Base-by-base conservation (phyloP, 129 eudicot genomes). In the Tagetes patula region DNA sequence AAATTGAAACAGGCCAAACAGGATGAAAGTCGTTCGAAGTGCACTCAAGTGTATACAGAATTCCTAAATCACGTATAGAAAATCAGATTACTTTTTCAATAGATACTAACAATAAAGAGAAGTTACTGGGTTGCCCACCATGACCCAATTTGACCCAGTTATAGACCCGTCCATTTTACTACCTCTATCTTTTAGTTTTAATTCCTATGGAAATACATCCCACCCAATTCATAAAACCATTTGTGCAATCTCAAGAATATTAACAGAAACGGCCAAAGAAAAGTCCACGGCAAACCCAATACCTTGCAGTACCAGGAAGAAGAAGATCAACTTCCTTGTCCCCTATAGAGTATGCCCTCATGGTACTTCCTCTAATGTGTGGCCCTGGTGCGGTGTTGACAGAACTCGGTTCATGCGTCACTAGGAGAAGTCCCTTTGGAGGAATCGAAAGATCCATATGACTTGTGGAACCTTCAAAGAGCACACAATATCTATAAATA, bases 301-400 rank as follows among this genome's bases (percentile, higher is more conserved):
- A 95, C 99, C 99, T 95, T 90, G 81, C 97, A 55, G 99, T 88
- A 34, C 96, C 99, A 77, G 97, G 99, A 67, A 95, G 89, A 67
- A 95, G 89, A 46, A 95, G 91, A 85, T 95, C 99, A 43, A 86
- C 99, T 82, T 95, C 97, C 52, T 81, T 80, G 50, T 88, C 90
- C 56, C 99, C 99, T 39, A 87, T 84, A 42, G 97, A 88, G 68
- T 62, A 84, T 14, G 99, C 99, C 72, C 84, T 88, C 81, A 95
- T 72, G 14, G 96, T 80, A 62, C 55, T 83, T 71, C 99, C 99
- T 83, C 99, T 81, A 20, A 87, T 84, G 81, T 95, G 99, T 43
- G 99, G 83, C 14, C 97, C 97, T 4, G 97, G 97, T 12, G 78
- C 85, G 8, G 85, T 88, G 85, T 72, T 85, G 66, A 95, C 96